Evolutionary conservation across 176 grass and related monocot genomes (phyloP).

Genomic region (Aegilops sharonensis): DNA sequence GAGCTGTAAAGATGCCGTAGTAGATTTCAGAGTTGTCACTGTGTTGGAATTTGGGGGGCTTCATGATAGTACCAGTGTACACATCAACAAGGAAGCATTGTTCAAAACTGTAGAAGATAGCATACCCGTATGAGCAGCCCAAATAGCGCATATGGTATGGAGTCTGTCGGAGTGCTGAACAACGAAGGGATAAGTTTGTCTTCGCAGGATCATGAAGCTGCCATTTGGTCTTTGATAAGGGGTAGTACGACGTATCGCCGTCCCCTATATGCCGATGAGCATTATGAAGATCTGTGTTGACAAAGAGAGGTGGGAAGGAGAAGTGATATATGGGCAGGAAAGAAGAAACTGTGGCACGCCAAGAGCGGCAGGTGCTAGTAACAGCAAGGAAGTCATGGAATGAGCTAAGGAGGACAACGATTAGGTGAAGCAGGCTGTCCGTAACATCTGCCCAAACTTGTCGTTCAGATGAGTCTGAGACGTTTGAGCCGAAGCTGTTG

Average conservation of each 20-base stretch:
- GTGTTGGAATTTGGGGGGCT: slow-evolving; percentile 25
- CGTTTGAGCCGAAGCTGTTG: neutral
- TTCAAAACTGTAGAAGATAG: slow-evolving; percentile 26
- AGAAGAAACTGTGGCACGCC: slow-evolving; percentile 29
- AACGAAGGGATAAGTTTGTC: neutral
- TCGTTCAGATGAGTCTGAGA: neutral
- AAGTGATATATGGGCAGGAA: neutral
- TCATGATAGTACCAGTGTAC: slow-evolving; percentile 40
- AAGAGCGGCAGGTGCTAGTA: slow-evolving; percentile 18
- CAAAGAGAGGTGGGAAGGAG: slow-evolving; percentile 38
- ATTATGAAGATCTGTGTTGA: neutral
- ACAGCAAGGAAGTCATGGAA: slow-evolving; percentile 4
- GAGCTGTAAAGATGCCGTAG: slow-evolving; percentile 38
- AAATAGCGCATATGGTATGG: slow-evolving; percentile 6
- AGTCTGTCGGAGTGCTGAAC: neutral
- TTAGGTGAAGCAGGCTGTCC: slow-evolving; percentile 41
- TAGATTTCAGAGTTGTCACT: neutral
- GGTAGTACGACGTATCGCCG: too few relatives aligned
- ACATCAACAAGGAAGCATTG: slow-evolving; percentile 40
- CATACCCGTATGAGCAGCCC: slow-evolving; percentile 49
- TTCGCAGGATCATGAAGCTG: slow-evolving; percentile 20
- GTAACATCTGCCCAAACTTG: slow-evolving; percentile 39
- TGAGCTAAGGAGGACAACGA: slow-evolving; percentile 39
- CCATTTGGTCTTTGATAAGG: neutral
- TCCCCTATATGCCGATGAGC: neutral